Evolutionary conservation across 2,329 filamentous ascomycete genomes (phyloP).

Genomic region (Aspergillus latus): DNA sequence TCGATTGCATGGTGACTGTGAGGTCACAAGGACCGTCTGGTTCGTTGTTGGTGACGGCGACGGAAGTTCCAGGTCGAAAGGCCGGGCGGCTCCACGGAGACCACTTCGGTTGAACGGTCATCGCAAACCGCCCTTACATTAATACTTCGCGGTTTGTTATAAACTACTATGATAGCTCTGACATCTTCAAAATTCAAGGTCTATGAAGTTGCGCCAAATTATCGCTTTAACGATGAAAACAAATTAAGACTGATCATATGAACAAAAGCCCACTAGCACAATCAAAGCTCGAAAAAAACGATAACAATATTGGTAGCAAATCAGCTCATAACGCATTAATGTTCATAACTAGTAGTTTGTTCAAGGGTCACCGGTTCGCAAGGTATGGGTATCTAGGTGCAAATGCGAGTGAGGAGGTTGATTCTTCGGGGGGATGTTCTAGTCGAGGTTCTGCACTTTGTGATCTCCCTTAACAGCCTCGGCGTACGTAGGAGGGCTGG

Average conservation of each 20-base stretch:
- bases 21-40: conserved; percentile 23
- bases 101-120: background rate
- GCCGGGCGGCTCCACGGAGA: conserved; percentile 5
- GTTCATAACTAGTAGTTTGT: background rate
- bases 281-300: background rate
- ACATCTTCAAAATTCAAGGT: no score
- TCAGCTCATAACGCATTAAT: background rate
- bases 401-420: no score
- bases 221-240: background rate
- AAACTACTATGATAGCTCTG: no score
- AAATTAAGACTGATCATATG: background rate
- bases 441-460: conserved; percentile 76
- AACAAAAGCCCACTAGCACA: background rate
- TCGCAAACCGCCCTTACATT: background rate
- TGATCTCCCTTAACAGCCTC: conserved; percentile 87
- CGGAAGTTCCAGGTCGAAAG: conserved; percentile 9
- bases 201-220: background rate
- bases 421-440: conserved; percentile 21
- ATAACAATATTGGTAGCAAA: background rate
- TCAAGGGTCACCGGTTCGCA: background rate
- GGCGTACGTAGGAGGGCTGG: conserved; percentile 77
- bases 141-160: no score
- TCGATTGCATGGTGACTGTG: conserved; percentile 40
- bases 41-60: conserved; percentile 14
- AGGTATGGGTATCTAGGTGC: conserved; percentile 6